A percentile compares a stretch with the other conserved stretches of the same genome.
These are phyloP conservation scores for Setomelanomma holmii DNA, from an alignment of 2,329 filamentous ascomycete species.

Conservation along the genomic window DNA sequence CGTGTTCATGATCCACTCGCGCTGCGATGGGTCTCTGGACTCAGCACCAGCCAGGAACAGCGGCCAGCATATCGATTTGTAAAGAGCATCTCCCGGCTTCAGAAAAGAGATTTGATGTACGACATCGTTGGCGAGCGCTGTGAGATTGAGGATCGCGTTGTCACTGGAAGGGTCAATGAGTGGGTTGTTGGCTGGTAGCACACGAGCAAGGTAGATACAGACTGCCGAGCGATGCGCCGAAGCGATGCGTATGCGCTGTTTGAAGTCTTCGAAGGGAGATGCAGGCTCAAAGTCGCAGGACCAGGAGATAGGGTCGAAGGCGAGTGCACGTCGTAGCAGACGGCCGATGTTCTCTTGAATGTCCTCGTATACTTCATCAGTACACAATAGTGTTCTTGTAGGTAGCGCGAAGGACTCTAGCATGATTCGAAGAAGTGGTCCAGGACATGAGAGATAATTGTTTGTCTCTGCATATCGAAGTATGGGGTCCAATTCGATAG, in stretches of 20 bases:
- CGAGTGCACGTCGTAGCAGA: conserved; percentile 34
- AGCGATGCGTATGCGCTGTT: conserved; percentile 45
- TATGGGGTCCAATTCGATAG: conserved; percentile 42
- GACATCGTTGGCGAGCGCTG: conserved; percentile 57
- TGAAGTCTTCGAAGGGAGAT: conserved; percentile 42
- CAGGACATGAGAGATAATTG: conserved; percentile 49
- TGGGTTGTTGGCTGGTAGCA: conserved; percentile 39
- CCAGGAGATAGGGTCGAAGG: conserved; percentile 44
- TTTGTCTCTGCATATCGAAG: conserved; percentile 50
- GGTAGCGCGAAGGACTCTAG: conserved; percentile 44
- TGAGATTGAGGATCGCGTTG: conserved; percentile 45
- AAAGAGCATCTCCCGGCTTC: conserved; percentile 58
- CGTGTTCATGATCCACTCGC: conserved; percentile 61
- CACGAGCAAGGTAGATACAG: conserved; percentile 48
- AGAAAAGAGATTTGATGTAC: conserved; percentile 60
- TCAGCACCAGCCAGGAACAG: conserved; percentile 66
- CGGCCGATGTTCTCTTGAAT: conserved; percentile 34
- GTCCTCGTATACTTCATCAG: conserved; percentile 6
- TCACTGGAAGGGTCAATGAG: conserved; percentile 49
- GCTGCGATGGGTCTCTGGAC: conserved; percentile 55
- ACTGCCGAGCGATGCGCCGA: conserved; percentile 50
- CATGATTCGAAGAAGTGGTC: conserved; percentile 46
- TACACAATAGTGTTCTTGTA: conserved; percentile 24
- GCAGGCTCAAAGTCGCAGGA: conserved; percentile 38
- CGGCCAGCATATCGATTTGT: conserved; percentile 68